Evolutionary conservation across 2,329 filamentous ascomycete species (phyloP).

Genomic region (Aureobasidium leucospermi): DNA sequence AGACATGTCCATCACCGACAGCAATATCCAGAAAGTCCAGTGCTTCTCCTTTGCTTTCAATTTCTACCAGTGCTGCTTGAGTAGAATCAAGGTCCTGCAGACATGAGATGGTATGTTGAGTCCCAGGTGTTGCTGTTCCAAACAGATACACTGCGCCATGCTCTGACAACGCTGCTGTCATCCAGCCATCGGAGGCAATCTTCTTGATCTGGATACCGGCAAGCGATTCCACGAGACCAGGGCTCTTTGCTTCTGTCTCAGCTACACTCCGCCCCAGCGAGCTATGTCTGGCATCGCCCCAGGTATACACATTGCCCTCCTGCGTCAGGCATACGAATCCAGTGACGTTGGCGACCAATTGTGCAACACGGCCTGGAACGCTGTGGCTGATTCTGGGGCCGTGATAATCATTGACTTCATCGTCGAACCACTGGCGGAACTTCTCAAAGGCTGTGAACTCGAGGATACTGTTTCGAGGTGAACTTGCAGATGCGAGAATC

Average conservation of each 20-base stretch:
- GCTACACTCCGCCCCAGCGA: conserved; percentile 48
- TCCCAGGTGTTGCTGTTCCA: conserved; percentile 37
- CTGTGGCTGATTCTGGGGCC: conserved; percentile 22
- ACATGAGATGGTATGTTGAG: conserved; percentile 18
- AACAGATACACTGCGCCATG: conserved; percentile 55
- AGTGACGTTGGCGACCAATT: conserved; percentile 31
- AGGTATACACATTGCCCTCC: conserved; percentile 33
- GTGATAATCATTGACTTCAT: conserved; percentile 16
- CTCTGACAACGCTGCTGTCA: conserved; percentile 50
- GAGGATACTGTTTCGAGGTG: conserved; percentile 20
- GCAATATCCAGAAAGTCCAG: conserved; percentile 49
- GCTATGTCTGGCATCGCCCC: conserved; percentile 54
- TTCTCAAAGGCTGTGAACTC: conserved; percentile 23
- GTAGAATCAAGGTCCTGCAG: conserved; percentile 19
- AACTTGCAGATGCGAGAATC: conserved; percentile 22
- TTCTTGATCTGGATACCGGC: conserved; percentile 46
- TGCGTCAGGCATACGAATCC: conserved; percentile 33
- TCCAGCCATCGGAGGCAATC: conserved; percentile 49
- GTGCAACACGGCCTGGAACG: conserved; percentile 23
- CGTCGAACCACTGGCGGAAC: conserved; percentile 25
- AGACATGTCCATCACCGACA: conserved; percentile 52
- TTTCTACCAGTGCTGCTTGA: conserved; percentile 24
- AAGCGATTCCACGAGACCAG: conserved; percentile 44
- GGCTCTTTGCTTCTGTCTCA: conserved; percentile 38
- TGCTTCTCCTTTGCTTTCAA: conserved; percentile 33